Evolutionary conservation across 352 stramenopile species (phyloP).

Genomic region (Pythium insidiosum): DNA sequence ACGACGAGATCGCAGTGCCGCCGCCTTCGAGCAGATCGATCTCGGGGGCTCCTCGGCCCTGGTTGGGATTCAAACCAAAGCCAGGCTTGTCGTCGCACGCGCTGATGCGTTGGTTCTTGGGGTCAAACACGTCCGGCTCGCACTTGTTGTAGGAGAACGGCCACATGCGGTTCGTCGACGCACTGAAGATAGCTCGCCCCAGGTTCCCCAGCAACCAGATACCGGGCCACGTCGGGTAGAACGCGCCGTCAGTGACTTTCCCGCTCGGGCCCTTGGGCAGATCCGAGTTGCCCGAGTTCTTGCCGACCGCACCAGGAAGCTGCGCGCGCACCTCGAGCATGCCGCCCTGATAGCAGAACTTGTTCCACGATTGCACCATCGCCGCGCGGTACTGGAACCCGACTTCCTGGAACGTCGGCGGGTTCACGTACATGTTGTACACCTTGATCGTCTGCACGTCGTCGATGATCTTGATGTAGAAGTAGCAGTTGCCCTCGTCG

Average conservation of each 20-base stretch:
- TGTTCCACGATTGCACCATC: slow-evolving; percentile 88
- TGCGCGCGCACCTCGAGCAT: slow-evolving; percentile 81
- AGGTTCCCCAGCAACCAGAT: too few species aligned
- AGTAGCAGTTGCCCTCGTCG: slow-evolving; percentile 36
- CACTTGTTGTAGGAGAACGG: too few species aligned
- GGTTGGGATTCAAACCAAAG: slow-evolving; percentile 56
- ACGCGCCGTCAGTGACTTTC: background rate
- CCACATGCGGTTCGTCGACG: too few species aligned
- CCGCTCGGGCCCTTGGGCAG: slow-evolving; percentile 5
- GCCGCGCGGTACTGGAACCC: slow-evolving; percentile 37
- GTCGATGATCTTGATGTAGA: slow-evolving; percentile 40
- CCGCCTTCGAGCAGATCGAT: slow-evolving; percentile 85
- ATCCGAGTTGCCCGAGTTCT: slow-evolving; percentile 13
- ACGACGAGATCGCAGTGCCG: slow-evolving; percentile 46
- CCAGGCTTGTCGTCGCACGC: slow-evolving; percentile 80
- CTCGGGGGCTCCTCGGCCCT: too few species aligned
- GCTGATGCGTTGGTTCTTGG: too few species aligned
- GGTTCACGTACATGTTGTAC: slow-evolving; percentile 41
- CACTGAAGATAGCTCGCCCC: too few species aligned
- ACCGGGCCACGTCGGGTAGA: slow-evolving; percentile 46
- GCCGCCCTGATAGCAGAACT: slow-evolving; percentile 89
- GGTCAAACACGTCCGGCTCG: too few species aligned
- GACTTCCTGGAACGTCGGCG: slow-evolving; percentile 30
- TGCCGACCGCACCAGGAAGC: slow-evolving; percentile 65
- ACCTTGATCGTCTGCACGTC: slow-evolving; percentile 25